Conservation (phyloP, 1,284 basidiomycete genomes). For the Serendipita sp. region DNA sequence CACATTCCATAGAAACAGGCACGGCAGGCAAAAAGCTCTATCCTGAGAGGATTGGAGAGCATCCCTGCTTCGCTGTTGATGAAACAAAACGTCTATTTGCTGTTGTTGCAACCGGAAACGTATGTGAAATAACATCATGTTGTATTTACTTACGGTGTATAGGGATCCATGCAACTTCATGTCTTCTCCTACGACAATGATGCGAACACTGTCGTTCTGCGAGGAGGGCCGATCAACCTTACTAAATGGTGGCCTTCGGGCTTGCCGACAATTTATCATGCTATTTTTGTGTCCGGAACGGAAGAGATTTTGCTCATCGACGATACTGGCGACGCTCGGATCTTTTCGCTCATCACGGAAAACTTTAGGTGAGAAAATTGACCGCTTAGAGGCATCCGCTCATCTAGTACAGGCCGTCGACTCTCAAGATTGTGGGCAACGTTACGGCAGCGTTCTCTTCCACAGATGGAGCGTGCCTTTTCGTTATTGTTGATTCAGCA, state of each 20-base stretch:
- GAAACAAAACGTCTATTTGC: conserved; percentile 34
- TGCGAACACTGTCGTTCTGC: conserved; percentile 24
- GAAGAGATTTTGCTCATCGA: conserved; percentile 39
- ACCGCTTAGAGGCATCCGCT: background rate
- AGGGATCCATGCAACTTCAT: conserved; percentile 20
- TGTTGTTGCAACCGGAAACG: conserved; percentile 30
- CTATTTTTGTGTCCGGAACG: conserved; percentile 29
- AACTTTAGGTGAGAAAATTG: conserved; percentile 31
- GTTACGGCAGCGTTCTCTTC: conserved; percentile 29
- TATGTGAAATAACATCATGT: conserved; percentile 13
- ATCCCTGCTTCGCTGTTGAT: conserved; percentile 33
- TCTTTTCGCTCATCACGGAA: conserved; percentile 36
- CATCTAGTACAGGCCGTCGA: conserved; percentile 28
- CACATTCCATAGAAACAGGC: conserved; percentile 19
- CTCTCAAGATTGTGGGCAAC: conserved; percentile 24
- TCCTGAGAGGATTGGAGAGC: conserved; percentile 31
- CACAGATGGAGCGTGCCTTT: conserved; percentile 37
- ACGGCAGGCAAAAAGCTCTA: conserved; percentile 24
- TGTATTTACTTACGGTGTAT: background rate
- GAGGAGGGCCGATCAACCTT: conserved; percentile 29
- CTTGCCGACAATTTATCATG: conserved; percentile 19
- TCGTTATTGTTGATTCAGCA: background rate
- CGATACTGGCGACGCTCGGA: conserved; percentile 24
- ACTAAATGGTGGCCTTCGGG: conserved; percentile 28
- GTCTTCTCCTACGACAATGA: conserved; percentile 33